Percentiles rank a stretch among this genome's conserved stretches.
Conservation (phyloP, 2,329 filamentous ascomycete species). For the Venturia effusa region DNA sequence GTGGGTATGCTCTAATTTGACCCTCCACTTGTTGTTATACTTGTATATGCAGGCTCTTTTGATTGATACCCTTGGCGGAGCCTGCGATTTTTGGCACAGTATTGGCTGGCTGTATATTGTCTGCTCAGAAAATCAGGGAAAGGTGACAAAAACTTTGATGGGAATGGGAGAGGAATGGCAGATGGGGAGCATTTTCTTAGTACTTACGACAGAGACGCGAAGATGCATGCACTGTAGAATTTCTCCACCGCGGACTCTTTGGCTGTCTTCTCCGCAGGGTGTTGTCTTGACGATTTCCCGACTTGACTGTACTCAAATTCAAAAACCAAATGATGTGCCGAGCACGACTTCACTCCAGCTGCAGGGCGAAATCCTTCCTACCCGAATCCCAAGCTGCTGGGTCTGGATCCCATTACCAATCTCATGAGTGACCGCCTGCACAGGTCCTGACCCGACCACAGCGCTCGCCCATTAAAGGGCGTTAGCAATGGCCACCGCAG, state of each 20-base stretch:
- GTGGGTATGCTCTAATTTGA: not conserved
- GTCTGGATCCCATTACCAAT: not conserved
- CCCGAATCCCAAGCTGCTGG: constrained; percentile 1
- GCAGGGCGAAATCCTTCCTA: not conserved
- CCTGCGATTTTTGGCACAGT: not conserved
- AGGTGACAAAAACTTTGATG: not conserved
- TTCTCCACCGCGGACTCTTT: too few species aligned
- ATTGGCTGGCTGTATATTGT: not conserved
- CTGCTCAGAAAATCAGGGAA: not conserved
- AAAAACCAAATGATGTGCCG: not conserved
- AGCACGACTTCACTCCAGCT: not conserved
- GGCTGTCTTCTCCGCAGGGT: too few species aligned
- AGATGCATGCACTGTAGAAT: not conserved
- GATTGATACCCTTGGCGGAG: constrained; percentile 2
- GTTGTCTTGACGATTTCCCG: not conserved
- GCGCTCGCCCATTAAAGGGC: not conserved
- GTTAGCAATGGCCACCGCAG: not conserved
- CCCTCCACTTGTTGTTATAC: not conserved
- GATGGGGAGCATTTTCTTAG: not conserved
- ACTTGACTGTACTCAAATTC: not conserved
- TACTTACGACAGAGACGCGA: not conserved
- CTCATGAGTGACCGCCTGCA: not conserved
- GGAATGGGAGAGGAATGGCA: not conserved
- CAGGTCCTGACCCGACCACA: not conserved
- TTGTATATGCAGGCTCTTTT: not conserved